Base-by-base conservation (phyloP, 2,329 filamentous ascomycete genomes). In the Achaetomium macrosporum region DNA sequence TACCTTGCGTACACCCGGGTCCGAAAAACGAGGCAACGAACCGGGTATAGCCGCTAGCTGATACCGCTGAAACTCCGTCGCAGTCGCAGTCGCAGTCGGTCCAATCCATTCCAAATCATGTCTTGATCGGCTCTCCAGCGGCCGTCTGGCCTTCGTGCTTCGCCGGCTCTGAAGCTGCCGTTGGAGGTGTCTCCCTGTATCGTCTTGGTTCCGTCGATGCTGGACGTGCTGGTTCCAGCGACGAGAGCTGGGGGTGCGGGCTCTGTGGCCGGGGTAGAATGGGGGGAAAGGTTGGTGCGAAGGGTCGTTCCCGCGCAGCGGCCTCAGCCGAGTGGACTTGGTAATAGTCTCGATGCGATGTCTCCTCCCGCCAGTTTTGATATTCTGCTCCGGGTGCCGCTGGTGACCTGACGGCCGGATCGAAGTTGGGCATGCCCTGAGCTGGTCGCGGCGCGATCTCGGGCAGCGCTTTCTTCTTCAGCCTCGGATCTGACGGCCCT, bases 361-460 rank as follows among this genome's bases (percentile, higher is more conserved):
- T 50, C 39, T 59, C 57, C 11, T 59, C 57, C 30, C 55, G 47
- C 45, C 55, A 53, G 17, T 17, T 43, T 16, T 57, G 55, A 16
- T 55, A 56, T 29, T 59, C 57, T 1, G 35, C 29, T 3, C 50
- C 50, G 15, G 50, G 50, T 7, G 48, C 19, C 15, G 54, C 47
- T 12, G 54, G 57, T 12, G 50, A 54, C 39, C 47, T 48, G n/a
- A 15, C 36, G 5, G 50, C n/a, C 8, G 50, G 30, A 20, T 57
- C 57, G 5, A n/a, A 3, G n/a, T 35, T 15, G 11, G 55, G 42
- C 11, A 11, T 3, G 5, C 50, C 55, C 16, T 51, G 47, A 5
- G 50, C 11, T 9, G 57, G 57, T 8, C 55, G 52, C 7, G 57
- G 57, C 17, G 53, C 55, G 31, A 59, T 59, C 42, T 57, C 55